Conservation (phyloP, 2,329 filamentous ascomycete species). For the Biscogniauxia mediterranea region DNA sequence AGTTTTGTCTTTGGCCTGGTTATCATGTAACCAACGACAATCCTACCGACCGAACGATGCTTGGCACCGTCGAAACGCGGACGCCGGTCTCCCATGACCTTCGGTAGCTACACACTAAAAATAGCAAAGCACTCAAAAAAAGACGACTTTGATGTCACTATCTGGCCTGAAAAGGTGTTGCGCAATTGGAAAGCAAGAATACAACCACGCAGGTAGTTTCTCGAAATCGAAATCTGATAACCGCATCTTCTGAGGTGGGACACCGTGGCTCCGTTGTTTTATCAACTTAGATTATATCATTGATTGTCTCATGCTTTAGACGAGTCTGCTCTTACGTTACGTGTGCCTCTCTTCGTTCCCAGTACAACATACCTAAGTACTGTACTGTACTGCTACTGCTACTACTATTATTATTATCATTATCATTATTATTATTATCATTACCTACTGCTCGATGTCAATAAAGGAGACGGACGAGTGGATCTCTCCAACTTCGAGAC, state of each 20-base stretch:
- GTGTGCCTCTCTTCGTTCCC: background rate
- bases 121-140: conserved; percentile 13
- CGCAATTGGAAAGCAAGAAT: conserved; percentile 28
- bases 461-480: background rate
- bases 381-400: no score
- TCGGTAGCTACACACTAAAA: conserved; percentile 18
- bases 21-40: conserved; percentile 16
- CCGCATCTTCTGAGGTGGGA: background rate
- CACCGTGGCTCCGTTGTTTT: background rate
- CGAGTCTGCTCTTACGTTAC: background rate
- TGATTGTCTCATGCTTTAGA: background rate
- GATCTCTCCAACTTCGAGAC: background rate
- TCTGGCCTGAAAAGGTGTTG: conserved; percentile 34
- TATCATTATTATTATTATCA: no score
- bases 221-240: conserved; percentile 20
- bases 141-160: conserved; percentile 22
- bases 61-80: conserved; percentile 29
- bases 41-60: conserved; percentile 24
- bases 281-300: background rate
- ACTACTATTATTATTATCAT: no score
- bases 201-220: conserved; percentile 34
- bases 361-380: background rate
- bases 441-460: background rate
- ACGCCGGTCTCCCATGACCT: conserved; percentile 19
- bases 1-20: conserved; percentile 23